Conservation (phyloP, 192 early-diverging fungal species). For the Coemansia sp. region DNA sequence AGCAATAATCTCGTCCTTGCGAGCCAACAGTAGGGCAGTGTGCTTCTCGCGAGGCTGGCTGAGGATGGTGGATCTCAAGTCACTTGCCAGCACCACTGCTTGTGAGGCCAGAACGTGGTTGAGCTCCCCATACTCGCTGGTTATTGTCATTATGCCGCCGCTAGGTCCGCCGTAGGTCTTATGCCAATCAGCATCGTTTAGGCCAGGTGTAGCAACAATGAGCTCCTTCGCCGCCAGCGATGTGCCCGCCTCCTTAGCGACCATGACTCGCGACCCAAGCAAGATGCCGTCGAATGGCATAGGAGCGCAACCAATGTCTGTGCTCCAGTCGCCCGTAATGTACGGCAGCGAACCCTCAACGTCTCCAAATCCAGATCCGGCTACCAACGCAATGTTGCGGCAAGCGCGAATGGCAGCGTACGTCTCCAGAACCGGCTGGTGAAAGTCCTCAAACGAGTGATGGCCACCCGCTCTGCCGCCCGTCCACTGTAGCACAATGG, state of each 20-base stretch:
- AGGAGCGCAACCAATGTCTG: slow-evolving; percentile 71
- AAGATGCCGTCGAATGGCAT: slow-evolving; percentile 97
- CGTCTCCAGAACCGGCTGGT: slow-evolving; percentile 78
- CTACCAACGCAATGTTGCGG: slow-evolving; percentile 80
- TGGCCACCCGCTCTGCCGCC: slow-evolving; percentile 95
- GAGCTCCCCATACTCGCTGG: slow-evolving; percentile 89
- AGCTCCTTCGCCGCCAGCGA: slow-evolving; percentile 80
- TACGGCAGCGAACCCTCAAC: slow-evolving; percentile 83
- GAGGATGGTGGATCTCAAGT: slow-evolving; percentile 81
- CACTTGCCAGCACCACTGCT: slow-evolving; percentile 73
- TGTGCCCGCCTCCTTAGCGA: slow-evolving; percentile 82
- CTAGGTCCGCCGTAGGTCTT: slow-evolving; percentile 73
- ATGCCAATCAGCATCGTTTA: slow-evolving; percentile 79
- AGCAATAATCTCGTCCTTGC: slow-evolving; percentile 80
- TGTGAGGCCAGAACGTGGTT: slow-evolving; percentile 91
- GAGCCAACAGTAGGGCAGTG: slow-evolving; percentile 62
- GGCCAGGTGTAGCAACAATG: slow-evolving; percentile 81
- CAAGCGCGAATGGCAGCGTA: slow-evolving; percentile 69
- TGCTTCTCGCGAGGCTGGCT: slow-evolving; percentile 81
- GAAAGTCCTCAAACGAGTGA: slow-evolving; percentile 96
- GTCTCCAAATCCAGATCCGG: slow-evolving; percentile 90
- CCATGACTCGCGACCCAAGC: slow-evolving; percentile 95
- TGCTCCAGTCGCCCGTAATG: slow-evolving; percentile 90
- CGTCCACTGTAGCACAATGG: slow-evolving; percentile 94
- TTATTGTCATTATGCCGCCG: slow-evolving; percentile 82